A percentile compares a stretch with the other conserved stretches of the same genome.
These are phyloP conservation scores for Actinomucor elegans DNA, from an alignment of 371 early-diverging fungal genomes.

Conservation along the genomic window DNA sequence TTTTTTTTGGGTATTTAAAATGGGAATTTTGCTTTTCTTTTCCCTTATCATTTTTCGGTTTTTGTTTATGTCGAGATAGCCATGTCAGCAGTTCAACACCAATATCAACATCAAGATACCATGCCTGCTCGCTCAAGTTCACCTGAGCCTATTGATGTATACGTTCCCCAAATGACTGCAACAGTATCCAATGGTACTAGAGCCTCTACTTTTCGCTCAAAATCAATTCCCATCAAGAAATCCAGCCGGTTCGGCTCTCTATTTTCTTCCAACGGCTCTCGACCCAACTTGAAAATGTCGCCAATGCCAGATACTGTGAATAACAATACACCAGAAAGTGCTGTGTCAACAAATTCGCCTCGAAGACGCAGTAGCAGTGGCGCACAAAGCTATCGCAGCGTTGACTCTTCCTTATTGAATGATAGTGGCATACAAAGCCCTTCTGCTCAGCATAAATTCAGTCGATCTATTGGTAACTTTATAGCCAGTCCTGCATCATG, in stretches of 20 bases:
- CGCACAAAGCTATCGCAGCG: slow-evolving; percentile 3
- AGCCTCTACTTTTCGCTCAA: background rate
- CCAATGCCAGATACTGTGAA: background rate
- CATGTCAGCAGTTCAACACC: too few species aligned
- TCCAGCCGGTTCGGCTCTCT: slow-evolving; percentile 8
- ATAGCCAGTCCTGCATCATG: slow-evolving; percentile 21
- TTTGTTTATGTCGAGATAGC: too few species aligned
- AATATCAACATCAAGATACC: background rate
- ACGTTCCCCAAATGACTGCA: background rate
- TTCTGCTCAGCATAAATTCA: background rate
- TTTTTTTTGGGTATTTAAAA: background rate
- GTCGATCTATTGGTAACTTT: slow-evolving; percentile 18
- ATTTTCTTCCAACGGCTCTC: slow-evolving; percentile 6
- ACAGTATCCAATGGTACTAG: background rate
- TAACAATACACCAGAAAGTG: background rate
- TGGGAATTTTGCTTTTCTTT: background rate
- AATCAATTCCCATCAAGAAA: slow-evolving; percentile 8
- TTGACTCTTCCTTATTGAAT: background rate
- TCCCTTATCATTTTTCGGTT: too few species aligned
- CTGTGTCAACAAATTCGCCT: background rate
- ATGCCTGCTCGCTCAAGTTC: background rate
- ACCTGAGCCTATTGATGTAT: background rate
- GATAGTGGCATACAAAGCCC: background rate
- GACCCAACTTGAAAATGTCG: slow-evolving; percentile 2
- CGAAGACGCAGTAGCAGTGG: background rate